A percentile compares a stretch with the other conserved stretches of the same genome.
phyloP scores from a whole-genome alignment of 805 yeast genomes.

The Myxozyma kluyveri region DNA sequence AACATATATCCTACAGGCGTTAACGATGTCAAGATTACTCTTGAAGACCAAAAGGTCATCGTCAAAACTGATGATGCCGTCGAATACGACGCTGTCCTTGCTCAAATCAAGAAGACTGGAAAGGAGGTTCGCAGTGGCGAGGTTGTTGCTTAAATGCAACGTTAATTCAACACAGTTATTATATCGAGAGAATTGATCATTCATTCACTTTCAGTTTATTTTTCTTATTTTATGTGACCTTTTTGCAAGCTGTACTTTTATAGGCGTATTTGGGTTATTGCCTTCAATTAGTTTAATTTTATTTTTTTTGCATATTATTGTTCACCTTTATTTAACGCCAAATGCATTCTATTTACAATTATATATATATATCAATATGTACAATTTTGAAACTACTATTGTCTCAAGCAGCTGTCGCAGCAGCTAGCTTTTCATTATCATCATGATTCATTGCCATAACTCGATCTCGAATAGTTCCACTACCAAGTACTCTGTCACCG shows the following conservation, averaged over 20 bases:
- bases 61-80: constrained; percentile 58
- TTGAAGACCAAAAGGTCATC: constrained; percentile 78
- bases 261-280: not conserved
- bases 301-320: not conserved
- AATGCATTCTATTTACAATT: not conserved
- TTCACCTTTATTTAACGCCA: not conserved
- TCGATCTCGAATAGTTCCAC: constrained; percentile 44
- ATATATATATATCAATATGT: not conserved
- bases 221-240: no score
- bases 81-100: constrained; percentile 74
- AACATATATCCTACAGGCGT: constrained; percentile 67
- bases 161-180: not conserved
- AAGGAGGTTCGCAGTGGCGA: constrained; percentile 72
- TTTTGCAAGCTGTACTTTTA: no score
- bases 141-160: constrained; percentile 42
- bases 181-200: not conserved
- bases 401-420: not conserved
- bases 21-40: constrained; percentile 64
- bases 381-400: not conserved
- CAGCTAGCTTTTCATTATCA: no score
- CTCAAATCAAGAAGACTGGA: constrained; percentile 84
- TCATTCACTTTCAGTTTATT: not conserved
- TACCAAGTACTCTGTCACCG: constrained; percentile 65
- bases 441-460: not conserved
- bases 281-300: not conserved